Percentiles rank a stretch among this genome's conserved stretches.
Evolutionary conservation across 148 eudicot genomes (phyloP).

Genomic region (Silene conica): DNA sequence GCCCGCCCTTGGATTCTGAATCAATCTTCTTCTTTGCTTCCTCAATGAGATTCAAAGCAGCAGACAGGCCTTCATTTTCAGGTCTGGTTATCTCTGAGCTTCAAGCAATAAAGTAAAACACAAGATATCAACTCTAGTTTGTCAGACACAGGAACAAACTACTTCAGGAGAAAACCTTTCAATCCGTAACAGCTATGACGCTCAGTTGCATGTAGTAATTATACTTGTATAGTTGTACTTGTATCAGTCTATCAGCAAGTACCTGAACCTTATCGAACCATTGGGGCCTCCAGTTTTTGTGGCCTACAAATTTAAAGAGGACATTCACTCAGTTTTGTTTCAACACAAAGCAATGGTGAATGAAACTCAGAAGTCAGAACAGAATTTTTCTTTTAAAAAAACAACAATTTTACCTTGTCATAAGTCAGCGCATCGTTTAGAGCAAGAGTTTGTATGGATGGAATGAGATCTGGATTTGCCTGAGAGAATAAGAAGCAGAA

Average conservation of each 20-base stretch:
- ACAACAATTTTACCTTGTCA: slow-evolving; percentile 63
- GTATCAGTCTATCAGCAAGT: slow-evolving; percentile 13
- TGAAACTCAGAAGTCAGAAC: slow-evolving; percentile 16
- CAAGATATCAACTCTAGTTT: slow-evolving; percentile 22
- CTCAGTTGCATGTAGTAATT: neutral
- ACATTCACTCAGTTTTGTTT: slow-evolving; percentile 19
- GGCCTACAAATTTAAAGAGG: slow-evolving; percentile 51
- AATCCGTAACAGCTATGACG: neutral
- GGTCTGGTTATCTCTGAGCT: slow-evolving; percentile 98
- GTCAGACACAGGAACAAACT: neutral
- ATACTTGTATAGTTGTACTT: neutral
- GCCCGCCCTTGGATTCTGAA: slow-evolving; percentile 85
- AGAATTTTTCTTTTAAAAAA: neutral
- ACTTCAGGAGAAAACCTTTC: neutral
- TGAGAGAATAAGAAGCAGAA: slow-evolving; percentile 26
- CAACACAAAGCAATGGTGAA: neutral
- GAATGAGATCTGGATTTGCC: slow-evolving; percentile 65
- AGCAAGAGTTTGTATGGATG: slow-evolving; percentile 70
- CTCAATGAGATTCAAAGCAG: slow-evolving; percentile 62
- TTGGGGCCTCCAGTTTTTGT: slow-evolving; percentile 97
- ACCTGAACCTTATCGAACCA: slow-evolving; percentile 97
- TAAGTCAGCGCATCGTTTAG: slow-evolving; percentile 83
- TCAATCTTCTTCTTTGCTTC: slow-evolving; percentile 90
- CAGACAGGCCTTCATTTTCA: slow-evolving; percentile 80
- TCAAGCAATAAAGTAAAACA: slow-evolving; percentile 44